A percentile compares a stretch with the other conserved stretches of the same genome.
Evolutionary conservation across 768 basidiomycete species (phyloP).

Genomic region (Cyclocybe cylindracea): DNA sequence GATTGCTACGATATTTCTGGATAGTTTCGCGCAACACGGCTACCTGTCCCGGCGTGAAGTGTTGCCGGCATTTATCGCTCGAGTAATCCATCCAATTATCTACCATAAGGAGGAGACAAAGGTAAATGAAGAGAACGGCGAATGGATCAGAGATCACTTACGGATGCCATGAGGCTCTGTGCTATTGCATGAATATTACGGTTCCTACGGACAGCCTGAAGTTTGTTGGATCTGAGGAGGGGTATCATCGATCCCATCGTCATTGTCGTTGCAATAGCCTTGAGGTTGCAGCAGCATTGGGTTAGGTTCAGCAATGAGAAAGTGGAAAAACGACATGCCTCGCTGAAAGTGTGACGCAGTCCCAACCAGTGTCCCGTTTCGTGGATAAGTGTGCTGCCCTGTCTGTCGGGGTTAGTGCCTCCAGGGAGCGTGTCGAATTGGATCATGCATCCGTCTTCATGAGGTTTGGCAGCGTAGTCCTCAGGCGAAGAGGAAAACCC

Average conservation of each 20-base stretch:
- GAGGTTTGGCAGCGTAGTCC: constrained; percentile 26
- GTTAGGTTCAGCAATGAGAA: neutral
- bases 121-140: too few species aligned
- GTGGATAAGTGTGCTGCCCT: constrained; percentile 33
- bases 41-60: constrained; percentile 31
- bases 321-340: constrained; percentile 14
- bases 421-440: constrained; percentile 24
- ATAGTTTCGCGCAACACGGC: constrained; percentile 10
- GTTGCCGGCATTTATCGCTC: constrained; percentile 28
- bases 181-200: constrained; percentile 19
- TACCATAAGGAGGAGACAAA: too few species aligned
- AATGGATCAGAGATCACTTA: too few species aligned
- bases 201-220: constrained; percentile 27
- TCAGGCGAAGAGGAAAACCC: constrained; percentile 39
- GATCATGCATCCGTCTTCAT: constrained; percentile 37
- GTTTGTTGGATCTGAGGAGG: constrained; percentile 26
- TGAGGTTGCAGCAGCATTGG: neutral
- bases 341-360: constrained; percentile 36
- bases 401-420: constrained; percentile 29
- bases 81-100: constrained; percentile 39
- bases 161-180: constrained; percentile 36
- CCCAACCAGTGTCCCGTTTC: constrained; percentile 37
- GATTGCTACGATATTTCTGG: constrained; percentile 1
- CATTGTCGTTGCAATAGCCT: constrained; percentile 23
- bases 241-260: constrained; percentile 27